Evolutionary conservation across 2,329 filamentous ascomycete species (phyloP).

Genomic region (Colletotrichum camelliae): DNA sequence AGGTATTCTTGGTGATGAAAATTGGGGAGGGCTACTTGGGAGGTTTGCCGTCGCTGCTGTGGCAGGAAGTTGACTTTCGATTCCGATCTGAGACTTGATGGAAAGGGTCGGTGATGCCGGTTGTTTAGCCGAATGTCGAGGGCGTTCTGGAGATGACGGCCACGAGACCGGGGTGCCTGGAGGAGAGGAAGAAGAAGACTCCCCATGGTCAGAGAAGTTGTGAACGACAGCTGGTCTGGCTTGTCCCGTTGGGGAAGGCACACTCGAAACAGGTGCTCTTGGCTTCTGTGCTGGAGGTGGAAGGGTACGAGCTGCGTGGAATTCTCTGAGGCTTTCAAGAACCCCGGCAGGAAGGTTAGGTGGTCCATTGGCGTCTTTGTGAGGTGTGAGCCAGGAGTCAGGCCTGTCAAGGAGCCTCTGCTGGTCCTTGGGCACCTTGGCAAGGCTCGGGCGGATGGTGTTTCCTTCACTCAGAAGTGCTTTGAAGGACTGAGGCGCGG

Average conservation of each 20-base stretch:
- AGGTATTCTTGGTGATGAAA: background rate
- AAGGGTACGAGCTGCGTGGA: constrained; percentile 12
- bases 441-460: constrained; percentile 28
- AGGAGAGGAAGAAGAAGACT: background rate
- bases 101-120: background rate
- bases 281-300: constrained; percentile 19
- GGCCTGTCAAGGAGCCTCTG: constrained; percentile 36
- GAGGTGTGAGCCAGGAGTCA: constrained; percentile 40
- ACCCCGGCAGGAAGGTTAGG: constrained; percentile 41
- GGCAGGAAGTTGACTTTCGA: background rate
- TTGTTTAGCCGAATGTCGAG: background rate
- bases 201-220: background rate
- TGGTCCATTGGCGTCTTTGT: constrained; percentile 27
- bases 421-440: constrained; percentile 44
- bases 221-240: background rate
- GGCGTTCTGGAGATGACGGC: constrained; percentile 23
- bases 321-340: constrained; percentile 33
- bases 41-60: background rate
- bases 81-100: constrained; percentile 10
- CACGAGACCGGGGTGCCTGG: constrained; percentile 23
- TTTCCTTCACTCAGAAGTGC: background rate
- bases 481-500: background rate
- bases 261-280: background rate
- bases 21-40: constrained; percentile 7
- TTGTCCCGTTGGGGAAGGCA: background rate